These are phyloP conservation scores for Stenocarpella maydis DNA, from an alignment of 2,329 filamentous ascomycete genomes.

Conservation along the genomic window DNA sequence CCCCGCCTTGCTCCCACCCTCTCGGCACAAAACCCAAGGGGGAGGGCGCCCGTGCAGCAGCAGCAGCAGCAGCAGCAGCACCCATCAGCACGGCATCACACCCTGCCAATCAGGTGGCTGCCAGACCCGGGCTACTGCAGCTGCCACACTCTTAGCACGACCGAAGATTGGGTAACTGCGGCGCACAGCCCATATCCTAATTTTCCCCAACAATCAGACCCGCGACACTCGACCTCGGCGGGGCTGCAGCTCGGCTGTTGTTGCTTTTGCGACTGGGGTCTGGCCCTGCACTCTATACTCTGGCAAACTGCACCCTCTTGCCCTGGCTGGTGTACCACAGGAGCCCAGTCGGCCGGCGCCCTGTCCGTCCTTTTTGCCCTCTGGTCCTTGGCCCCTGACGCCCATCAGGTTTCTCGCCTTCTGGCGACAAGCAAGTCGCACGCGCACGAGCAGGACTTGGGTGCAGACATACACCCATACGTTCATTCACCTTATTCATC, in stretches of 20 bases:
- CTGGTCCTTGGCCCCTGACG: no score
- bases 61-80: background rate
- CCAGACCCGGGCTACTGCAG: conserved; percentile 21
- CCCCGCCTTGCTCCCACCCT: background rate
- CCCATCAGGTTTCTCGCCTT: no score
- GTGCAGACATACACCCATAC: background rate
- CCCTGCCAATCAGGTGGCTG: conserved; percentile 12
- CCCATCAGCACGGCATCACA: conserved; percentile 3
- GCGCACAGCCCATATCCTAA: background rate
- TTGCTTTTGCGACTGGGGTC: conserved; percentile 2
- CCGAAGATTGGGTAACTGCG: conserved; percentile 22
- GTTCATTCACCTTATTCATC: no score
- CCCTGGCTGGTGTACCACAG: no score
- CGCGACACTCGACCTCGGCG: background rate
- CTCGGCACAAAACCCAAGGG: background rate
- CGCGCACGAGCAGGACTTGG: background rate
- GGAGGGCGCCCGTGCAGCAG: background rate
- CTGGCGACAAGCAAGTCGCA: background rate
- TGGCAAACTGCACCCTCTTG: background rate
- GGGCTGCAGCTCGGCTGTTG: conserved; percentile 5
- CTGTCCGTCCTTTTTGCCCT: no score
- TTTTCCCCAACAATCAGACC: conserved; percentile 22
- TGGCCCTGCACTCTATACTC: background rate
- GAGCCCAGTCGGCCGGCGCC: no score
- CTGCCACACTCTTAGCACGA: conserved; percentile 24